A percentile compares a stretch with the other conserved stretches of the same genome.
phyloP scores from a whole-genome alignment of 768 basidiomycete genomes.

The Phaeotremella fagi region DNA sequence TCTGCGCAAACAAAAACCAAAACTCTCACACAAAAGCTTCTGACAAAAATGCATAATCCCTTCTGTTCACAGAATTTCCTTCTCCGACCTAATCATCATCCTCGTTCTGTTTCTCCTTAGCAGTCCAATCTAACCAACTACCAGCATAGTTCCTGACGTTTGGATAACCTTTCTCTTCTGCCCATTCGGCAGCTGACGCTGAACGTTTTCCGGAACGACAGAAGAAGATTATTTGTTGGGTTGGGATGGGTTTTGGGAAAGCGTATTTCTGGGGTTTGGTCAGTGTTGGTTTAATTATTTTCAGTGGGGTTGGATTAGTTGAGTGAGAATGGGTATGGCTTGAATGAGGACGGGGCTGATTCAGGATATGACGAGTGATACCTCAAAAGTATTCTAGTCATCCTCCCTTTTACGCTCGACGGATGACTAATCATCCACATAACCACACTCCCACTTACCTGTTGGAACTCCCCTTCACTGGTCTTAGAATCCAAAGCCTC shows the following conservation, averaged over 20 bases:
- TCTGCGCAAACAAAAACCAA: no score
- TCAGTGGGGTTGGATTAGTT: background rate
- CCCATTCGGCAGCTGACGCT: slow-evolving; percentile 72
- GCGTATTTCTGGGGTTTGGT: slow-evolving; percentile 33
- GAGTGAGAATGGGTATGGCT: background rate
- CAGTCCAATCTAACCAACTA: slow-evolving; percentile 82
- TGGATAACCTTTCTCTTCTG: slow-evolving; percentile 71
- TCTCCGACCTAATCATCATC: slow-evolving; percentile 35
- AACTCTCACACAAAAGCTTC: no score
- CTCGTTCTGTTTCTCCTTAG: slow-evolving; percentile 47
- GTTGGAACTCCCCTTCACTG: slow-evolving; percentile 41
- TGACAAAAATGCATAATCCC: background rate
- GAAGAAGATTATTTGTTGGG: slow-evolving; percentile 78
- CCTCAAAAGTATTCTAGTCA: no score
- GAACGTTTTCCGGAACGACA: slow-evolving; percentile 85
- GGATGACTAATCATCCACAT: no score
- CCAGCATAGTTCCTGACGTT: slow-evolving; percentile 75
- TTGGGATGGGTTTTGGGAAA: slow-evolving; percentile 49
- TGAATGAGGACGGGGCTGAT: slow-evolving; percentile 50
- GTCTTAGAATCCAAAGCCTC: slow-evolving; percentile 59
- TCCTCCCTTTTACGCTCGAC: no score
- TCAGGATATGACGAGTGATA: no score
- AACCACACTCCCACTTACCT: slow-evolving; percentile 18
- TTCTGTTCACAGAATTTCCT: background rate
- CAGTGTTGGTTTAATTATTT: background rate